Base-by-base conservation (phyloP, 306 rosid species). In the Fagus sylvatica region DNA sequence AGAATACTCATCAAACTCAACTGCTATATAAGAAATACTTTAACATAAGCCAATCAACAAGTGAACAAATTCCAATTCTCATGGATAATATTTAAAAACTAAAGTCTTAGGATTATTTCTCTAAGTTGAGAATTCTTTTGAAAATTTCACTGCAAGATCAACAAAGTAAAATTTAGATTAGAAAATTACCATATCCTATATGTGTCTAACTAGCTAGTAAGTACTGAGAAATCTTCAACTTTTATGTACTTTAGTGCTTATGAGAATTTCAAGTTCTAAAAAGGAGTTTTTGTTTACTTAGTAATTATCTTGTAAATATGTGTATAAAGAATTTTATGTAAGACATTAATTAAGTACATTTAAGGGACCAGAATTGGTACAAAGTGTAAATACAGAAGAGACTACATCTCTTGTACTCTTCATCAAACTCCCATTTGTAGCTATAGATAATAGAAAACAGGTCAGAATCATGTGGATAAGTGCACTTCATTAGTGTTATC, bases 1-100 rank as follows among this genome's bases (percentile, higher is more conserved):
- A 67, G 53, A 73, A 37, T 16, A 62, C 49, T 55, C 30, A 61
- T 69, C 70, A 74, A 59, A 57, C 74, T 12, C 46, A 76, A 72
- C 12, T 54, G 17, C n/a, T 42, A 76, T 57, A 53, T 42, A 74
- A 67, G 54, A 43, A 28, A 9, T 68, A 34, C 15, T 36, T 54
- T 46, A 34, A 46, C 33, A 69, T 28, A 36, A 73, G 74, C 40
- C 22, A 61, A 55, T 30, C 36, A 37, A 42, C 34, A 59, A 76
- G 57, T 51, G 19, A 51, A 72, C 16, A 7, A 7, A 2, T 13
- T 73, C 55, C 68, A 49, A 70, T 57, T 69, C 15, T 55, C 48
- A 28, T 32, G 71, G 55, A 7, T n/a, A 17, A 39, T 48, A 32
- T n/a, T 49, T n/a, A 8, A 62, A 16, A 46, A 10, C 9, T 39